Evolutionary conservation across 306 rosid genomes (phyloP).

Genomic region (Sicyos baderoa): DNA sequence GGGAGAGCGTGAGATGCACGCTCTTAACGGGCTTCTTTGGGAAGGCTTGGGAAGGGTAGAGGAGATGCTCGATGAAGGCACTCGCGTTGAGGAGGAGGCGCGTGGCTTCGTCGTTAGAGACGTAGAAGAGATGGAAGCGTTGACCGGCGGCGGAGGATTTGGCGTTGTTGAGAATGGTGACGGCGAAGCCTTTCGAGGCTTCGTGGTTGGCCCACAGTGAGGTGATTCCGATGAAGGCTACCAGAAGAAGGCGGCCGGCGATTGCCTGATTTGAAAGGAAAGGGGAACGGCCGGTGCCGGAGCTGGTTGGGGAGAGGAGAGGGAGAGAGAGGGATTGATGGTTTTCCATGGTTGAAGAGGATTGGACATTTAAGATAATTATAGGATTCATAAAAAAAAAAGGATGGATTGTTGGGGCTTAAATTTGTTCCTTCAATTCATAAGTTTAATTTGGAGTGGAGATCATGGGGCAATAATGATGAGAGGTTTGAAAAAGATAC

Average conservation of each 20-base stretch:
- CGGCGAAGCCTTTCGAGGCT: constrained; percentile 51
- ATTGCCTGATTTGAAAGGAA: constrained; percentile 19
- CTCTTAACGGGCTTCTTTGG: constrained; percentile 34
- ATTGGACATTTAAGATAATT: background rate
- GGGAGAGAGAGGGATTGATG: constrained; percentile 6
- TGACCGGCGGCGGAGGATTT: constrained; percentile 28
- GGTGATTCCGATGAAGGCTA: constrained; percentile 29
- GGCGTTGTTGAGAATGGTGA: constrained; percentile 39
- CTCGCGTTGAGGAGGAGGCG: constrained; percentile 37
- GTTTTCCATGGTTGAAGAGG: constrained; percentile 9
- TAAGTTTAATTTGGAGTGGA: too few species aligned
- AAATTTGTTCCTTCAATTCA: background rate
- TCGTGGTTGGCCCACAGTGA: constrained; percentile 55
- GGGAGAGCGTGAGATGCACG: constrained; percentile 45
- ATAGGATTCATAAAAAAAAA: background rate
- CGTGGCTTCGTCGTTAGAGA: constrained; percentile 51
- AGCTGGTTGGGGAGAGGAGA: background rate
- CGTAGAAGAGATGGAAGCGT: constrained; percentile 46
- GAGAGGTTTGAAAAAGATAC: too few species aligned
- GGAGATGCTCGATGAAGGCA: constrained; percentile 34
- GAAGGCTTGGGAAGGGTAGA: constrained; percentile 23
- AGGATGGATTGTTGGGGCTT: background rate
- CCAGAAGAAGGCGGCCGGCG: constrained; percentile 25
- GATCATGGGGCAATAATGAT: too few species aligned
- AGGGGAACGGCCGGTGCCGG: background rate